Base-by-base conservation (phyloP, 176 grass and related monocot species). In the Bolboschoenus planiculmis region DNA sequence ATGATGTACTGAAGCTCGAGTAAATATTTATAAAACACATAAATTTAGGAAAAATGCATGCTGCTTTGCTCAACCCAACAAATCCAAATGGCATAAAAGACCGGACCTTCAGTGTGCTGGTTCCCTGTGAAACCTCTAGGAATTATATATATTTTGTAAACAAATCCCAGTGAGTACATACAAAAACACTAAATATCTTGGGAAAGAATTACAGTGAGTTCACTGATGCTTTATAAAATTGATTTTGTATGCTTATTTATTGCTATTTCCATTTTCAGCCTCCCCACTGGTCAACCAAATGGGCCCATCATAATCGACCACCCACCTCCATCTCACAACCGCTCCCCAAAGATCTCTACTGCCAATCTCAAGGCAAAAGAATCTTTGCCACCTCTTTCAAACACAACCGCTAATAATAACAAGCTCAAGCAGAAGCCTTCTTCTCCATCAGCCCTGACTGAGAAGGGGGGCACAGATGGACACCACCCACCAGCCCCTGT, bases 271-370 rank as follows among this genome's bases (percentile, higher is more conserved):
- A 23, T 80, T 58, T 59, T 81, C 59, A 82, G 80, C 40, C 21
- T 77, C 24, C 43, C 72, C 46, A 77, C 43, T 53, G 46, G 72
- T 77, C 72, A 77, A 77, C 46, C 24, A 53, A 77, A 77, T 77
- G 72, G 72, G 26, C 46, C 80, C 1, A 65, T 82, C 36, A 63
- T 82, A 65, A 82, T 30, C 65, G 80, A 82, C 80, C 80, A 82
- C 7, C 54, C 56, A 63, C 80, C 57, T 30, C 24, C 54, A 63
- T 63, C 80, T 63, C 80, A 66, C 11, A 82, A 24, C 58, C 80
- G 37, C 37, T 30, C 80, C 16, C 34, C 80, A 5, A 82, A 64
- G 29, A 26, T 46, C 31, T 46, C 43, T 29, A 43, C 44, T 48
- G 23, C 59, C 29, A 55, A 46, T 83, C 70, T 44, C 72, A 78